A percentile compares a stretch with the other conserved stretches of the same genome.
Evolutionary conservation across 2,329 filamentous ascomycete species (phyloP).

Genomic region (Ilyonectria mors-panacis): DNA sequence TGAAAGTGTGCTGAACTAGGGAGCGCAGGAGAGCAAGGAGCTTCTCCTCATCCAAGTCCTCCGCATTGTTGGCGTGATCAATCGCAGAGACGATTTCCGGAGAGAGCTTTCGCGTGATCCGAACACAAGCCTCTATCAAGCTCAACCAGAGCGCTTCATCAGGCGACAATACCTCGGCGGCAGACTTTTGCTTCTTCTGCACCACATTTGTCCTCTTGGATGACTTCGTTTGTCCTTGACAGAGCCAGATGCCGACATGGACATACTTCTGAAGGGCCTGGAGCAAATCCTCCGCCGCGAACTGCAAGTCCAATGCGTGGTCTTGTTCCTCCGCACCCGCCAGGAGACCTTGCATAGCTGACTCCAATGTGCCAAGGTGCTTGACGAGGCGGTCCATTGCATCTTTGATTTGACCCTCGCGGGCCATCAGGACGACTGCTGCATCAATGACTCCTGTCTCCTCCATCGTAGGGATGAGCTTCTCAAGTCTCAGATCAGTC

Average conservation of each 20-base stretch:
- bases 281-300: conserved; percentile 81
- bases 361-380: conserved; percentile 85
- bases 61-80: conserved; percentile 43
- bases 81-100: conserved; percentile 63
- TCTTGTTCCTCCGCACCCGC: conserved; percentile 72
- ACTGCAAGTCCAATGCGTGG: conserved; percentile 64
- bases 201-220: conserved; percentile 62
- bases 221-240: conserved; percentile 84
- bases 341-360: conserved; percentile 82
- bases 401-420: conserved; percentile 85
- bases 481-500: conserved; percentile 83
- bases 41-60: conserved; percentile 68
- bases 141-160: conserved; percentile 73
- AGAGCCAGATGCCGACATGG: conserved; percentile 95
- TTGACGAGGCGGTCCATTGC: conserved; percentile 89
- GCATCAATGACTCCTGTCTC: conserved; percentile 92
- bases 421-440: conserved; percentile 89
- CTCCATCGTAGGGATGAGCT: conserved; percentile 89
- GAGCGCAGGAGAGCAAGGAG: conserved; percentile 79
- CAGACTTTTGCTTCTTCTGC: conserved; percentile 64
- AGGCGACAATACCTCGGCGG: conserved; percentile 62
- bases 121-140: conserved; percentile 72
- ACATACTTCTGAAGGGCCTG: conserved; percentile 89
- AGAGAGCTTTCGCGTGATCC: conserved; percentile 76
- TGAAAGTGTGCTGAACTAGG: conserved; percentile 92